Evolutionary conservation across 2,329 filamentous ascomycete genomes (phyloP).

Genomic region (Cordyceps pruinosa): DNA sequence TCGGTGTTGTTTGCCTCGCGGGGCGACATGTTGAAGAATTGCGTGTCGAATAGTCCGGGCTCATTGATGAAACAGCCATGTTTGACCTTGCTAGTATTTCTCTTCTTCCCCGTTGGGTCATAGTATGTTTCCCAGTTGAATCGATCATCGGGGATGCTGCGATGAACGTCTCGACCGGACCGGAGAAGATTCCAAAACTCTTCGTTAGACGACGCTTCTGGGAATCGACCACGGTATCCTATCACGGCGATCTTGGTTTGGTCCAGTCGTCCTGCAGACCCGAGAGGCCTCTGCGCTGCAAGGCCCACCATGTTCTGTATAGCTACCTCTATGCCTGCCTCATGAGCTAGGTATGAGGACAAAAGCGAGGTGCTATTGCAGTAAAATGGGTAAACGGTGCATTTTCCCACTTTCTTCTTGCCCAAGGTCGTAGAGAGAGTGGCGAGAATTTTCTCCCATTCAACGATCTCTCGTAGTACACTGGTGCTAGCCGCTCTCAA

Average conservation of each 20-base stretch:
- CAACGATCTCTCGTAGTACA: background rate
- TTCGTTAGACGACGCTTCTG: constrained; percentile 33
- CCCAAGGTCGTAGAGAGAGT: background rate
- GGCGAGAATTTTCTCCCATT: background rate
- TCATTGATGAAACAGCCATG: constrained; percentile 41
- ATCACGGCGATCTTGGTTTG: constrained; percentile 70
- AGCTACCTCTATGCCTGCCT: background rate
- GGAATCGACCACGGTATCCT: constrained; percentile 46
- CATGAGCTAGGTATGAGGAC: background rate
- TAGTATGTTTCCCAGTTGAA: constrained; percentile 50
- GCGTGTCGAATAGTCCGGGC: constrained; percentile 64
- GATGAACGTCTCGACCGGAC: constrained; percentile 60
- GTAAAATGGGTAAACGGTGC: background rate
- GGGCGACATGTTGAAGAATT: constrained; percentile 77
- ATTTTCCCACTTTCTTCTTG: background rate
- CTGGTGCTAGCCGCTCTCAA: background rate
- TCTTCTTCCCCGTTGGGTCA: constrained; percentile 59
- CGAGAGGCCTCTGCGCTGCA: background rate
- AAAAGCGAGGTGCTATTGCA: background rate
- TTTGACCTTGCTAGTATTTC: background rate
- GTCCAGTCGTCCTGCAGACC: background rate
- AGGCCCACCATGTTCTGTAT: background rate
- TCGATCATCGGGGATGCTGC: constrained; percentile 55
- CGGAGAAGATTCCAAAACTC: constrained; percentile 59
- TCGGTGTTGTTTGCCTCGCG: constrained; percentile 61